phyloP scores from a whole-genome alignment of 1,139 yeast genomes.

The Protomyces macrosporus region DNA sequence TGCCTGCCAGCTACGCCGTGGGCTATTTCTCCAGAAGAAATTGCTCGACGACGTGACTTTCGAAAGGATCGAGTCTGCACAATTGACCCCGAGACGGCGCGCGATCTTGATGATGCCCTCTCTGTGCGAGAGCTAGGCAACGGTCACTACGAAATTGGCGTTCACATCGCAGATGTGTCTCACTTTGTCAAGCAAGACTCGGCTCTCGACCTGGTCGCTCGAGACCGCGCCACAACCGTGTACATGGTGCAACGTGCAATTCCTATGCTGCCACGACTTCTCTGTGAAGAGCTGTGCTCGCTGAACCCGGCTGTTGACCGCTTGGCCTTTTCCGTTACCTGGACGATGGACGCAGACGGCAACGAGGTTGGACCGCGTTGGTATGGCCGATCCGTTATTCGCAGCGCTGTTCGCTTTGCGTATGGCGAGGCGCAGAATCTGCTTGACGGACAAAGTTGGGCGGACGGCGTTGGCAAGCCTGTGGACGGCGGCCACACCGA shows the following conservation, averaged over 20 bases:
- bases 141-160: slow-evolving; percentile 47
- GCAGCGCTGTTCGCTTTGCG: slow-evolving; percentile 26
- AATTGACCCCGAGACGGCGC: slow-evolving; percentile 47
- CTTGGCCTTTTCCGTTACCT: slow-evolving; percentile 70
- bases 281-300: slow-evolving; percentile 54
- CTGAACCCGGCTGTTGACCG: slow-evolving; percentile 58
- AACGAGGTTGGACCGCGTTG: slow-evolving; percentile 27
- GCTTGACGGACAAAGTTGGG: slow-evolving; percentile 27
- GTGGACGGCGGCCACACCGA: slow-evolving; percentile 25
- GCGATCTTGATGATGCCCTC: slow-evolving; percentile 28
- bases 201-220: slow-evolving; percentile 76
- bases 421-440: slow-evolving; percentile 27
- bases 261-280: slow-evolving; percentile 63
- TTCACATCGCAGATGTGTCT: slow-evolving; percentile 77
- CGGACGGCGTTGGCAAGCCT: slow-evolving; percentile 26
- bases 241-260: slow-evolving; percentile 72
- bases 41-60: slow-evolving; percentile 53
- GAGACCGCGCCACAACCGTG: slow-evolving; percentile 84
- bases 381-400: slow-evolving; percentile 26
- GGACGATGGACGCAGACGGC: slow-evolving; percentile 25
- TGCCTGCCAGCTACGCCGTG: slow-evolving; percentile 34
- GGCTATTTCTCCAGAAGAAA: slow-evolving; percentile 29
- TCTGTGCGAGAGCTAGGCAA: slow-evolving; percentile 22
- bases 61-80: slow-evolving; percentile 57
- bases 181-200: slow-evolving; percentile 68